Base-by-base conservation (phyloP, 2,329 filamentous ascomycete genomes). In the Diaporthe humulicola region DNA sequence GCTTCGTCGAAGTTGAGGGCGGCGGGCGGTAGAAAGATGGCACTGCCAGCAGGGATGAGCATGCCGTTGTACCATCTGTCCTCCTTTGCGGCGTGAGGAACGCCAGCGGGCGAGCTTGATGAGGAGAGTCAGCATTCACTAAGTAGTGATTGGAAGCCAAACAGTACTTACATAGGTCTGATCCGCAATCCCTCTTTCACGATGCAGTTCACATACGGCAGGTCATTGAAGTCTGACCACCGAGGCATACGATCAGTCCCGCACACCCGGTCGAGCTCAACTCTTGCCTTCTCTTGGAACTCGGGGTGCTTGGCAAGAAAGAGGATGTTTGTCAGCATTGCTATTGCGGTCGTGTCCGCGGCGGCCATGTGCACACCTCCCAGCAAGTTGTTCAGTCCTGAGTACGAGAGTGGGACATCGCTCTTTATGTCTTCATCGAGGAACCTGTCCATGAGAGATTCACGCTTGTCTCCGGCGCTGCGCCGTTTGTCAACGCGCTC, bases 151-250 rank as follows among this genome's bases (percentile, higher is more conserved):
- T 60, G 61, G 25, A 36, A 67, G 40, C 48, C 61, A 48, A 25
- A 28, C 40, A 36, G 28, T 17, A 70, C 74, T 70, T 74, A 74
- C 72, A 81, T 79, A 1, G 84, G 83, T 66, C 83, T 81, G 83
- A 84, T 85, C 8, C 84, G 79, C 50, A 84, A 75, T 10, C 78
- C 78, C 76, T 87, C 85, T 56, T 85, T 85, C 70, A 86, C 79
- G 19, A 82, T 76, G 54, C 79, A 81, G 38, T 79, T 76, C 12
- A 85, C 78, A 75, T 85, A 86, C 1, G 83, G 84, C 15, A 86
- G 74, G 8, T 79, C 76, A 15, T 74, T 70, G 66, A 79, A 79
- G 74, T 85, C 83, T 60, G 57, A 60, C 57, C 57, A 60, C 36
- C 19, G 33, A 28, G 57, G 57, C 57, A 60, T 60, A 60, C 57